Evolutionary conservation across 208 protist genomes (phyloP).

Genomic region (Leishmania tropica): DNA sequence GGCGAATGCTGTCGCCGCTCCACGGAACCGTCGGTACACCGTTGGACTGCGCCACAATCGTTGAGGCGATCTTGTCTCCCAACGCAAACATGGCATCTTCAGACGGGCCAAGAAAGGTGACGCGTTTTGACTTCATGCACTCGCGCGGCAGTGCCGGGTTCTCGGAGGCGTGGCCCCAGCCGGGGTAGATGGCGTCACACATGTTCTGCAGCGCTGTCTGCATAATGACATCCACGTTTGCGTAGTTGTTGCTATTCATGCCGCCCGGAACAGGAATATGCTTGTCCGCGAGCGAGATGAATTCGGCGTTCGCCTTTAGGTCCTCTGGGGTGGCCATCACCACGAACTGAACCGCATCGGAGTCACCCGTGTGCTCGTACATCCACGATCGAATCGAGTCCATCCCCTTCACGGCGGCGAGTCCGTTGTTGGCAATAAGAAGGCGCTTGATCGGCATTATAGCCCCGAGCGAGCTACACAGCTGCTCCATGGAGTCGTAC

Average conservation of each 20-base stretch:
- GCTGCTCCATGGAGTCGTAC: slow-evolving; percentile 41
- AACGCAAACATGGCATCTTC: slow-evolving; percentile 91
- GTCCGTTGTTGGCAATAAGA: slow-evolving; percentile 99
- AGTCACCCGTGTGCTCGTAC: slow-evolving; percentile 96
- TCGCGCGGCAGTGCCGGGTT: slow-evolving; percentile 96
- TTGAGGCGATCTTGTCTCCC: slow-evolving; percentile 98
- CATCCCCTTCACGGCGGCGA: slow-evolving; percentile 98
- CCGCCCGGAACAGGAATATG: slow-evolving; percentile 96
- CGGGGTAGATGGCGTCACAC: slow-evolving; percentile 98
- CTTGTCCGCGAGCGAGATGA: slow-evolving; percentile 97
- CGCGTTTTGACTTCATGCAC: slow-evolving; percentile 57
- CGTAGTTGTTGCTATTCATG: slow-evolving; percentile 98
- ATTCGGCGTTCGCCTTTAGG: slow-evolving; percentile 98
- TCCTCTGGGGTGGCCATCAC: slow-evolving; percentile 99
- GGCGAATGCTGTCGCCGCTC: slow-evolving; percentile 75
- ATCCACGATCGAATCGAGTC: slow-evolving; percentile 97
- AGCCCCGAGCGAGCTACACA: slow-evolving; percentile 63
- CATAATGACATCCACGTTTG: slow-evolving; percentile 98
- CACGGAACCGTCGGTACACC: slow-evolving; percentile 95
- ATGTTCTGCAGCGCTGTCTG: slow-evolving; percentile 92
- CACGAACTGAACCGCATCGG: slow-evolving; percentile 95
- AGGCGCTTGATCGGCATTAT: slow-evolving; percentile 82
- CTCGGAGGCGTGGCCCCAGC: slow-evolving; percentile 99
- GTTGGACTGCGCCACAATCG: slow-evolving; percentile 97
- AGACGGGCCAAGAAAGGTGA: slow-evolving; percentile 83